Evolutionary conservation across 768 basidiomycete genomes (phyloP).

Genomic region (Mycena vitilis): DNA sequence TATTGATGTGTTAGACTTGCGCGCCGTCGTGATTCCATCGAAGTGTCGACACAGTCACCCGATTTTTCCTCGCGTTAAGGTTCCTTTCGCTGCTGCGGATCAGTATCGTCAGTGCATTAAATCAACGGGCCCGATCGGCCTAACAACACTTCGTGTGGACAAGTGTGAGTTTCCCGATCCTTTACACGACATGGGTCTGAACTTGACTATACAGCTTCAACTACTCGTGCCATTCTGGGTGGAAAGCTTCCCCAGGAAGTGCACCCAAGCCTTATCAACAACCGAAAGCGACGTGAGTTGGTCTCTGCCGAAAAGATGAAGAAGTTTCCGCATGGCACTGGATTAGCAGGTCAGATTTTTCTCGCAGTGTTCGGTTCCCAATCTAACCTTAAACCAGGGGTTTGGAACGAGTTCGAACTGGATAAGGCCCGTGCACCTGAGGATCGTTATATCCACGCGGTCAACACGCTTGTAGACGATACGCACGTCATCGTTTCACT

Average conservation of each 20-base stretch:
- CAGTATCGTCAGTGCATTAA: neutral
- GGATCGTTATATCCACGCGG: conserved; percentile 8
- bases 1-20: neutral
- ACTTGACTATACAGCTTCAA: neutral
- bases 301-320: neutral
- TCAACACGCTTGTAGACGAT: neutral
- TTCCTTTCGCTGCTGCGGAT: neutral
- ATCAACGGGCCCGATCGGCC: neutral
- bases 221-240: neutral
- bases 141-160: conserved; percentile 14
- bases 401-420: neutral
- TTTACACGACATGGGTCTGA: too few species aligned
- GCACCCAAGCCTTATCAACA: conserved; percentile 14
- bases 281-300: conserved; percentile 6
- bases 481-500: conserved; percentile 15
- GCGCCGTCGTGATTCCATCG: conserved; percentile 1
- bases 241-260: conserved; percentile 17
- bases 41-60: conserved; percentile 8
- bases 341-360: neutral
- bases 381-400: neutral
- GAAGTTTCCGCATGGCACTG: neutral
- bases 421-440: neutral
- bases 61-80: neutral
- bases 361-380: neutral
- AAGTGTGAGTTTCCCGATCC: neutral